These are phyloP conservation scores for Ulota crispa DNA, from an alignment of 225 moss, liverwort and hornwort genomes.

Conservation along the genomic window DNA sequence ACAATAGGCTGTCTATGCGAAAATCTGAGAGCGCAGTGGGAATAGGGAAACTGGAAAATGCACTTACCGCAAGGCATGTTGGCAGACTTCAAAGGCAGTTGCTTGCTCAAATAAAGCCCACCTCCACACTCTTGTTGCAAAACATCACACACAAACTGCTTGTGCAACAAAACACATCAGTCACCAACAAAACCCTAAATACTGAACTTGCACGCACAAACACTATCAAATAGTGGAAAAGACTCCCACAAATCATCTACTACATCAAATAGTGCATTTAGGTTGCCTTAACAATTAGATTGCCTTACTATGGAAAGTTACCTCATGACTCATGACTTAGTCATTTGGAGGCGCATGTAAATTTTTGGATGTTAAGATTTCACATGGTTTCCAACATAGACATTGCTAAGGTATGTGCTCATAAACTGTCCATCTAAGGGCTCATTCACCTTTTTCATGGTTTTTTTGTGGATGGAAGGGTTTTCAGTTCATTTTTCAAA, in stretches of 20 bases:
- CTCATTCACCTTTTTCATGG: no score
- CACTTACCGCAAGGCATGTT: not conserved
- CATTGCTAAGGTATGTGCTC: no score
- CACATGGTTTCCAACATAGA: no score
- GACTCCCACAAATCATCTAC: not conserved
- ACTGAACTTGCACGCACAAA: not conserved
- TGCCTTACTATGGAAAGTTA: no score
- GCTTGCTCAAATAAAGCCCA: not conserved
- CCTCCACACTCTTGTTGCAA: not conserved
- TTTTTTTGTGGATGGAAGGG: no score
- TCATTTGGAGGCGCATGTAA: no score
- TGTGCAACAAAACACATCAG: not conserved
- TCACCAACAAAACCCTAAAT: not conserved
- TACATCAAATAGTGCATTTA: no score
- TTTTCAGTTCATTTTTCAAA: no score
- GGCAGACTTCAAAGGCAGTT: not conserved
- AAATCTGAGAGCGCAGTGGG: not conserved
- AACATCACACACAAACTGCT: not conserved
- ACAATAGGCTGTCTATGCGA: fast-evolving
- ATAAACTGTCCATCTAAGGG: no score
- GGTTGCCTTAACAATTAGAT: no score
- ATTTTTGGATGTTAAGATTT: no score
- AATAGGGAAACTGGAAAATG: not conserved
- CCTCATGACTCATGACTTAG: no score
- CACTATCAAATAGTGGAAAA: not conserved